A percentile compares a stretch with the other conserved stretches of the same genome.
phyloP scores from a whole-genome alignment of 208 protist genomes.

The Borovskyia barvae region DNA sequence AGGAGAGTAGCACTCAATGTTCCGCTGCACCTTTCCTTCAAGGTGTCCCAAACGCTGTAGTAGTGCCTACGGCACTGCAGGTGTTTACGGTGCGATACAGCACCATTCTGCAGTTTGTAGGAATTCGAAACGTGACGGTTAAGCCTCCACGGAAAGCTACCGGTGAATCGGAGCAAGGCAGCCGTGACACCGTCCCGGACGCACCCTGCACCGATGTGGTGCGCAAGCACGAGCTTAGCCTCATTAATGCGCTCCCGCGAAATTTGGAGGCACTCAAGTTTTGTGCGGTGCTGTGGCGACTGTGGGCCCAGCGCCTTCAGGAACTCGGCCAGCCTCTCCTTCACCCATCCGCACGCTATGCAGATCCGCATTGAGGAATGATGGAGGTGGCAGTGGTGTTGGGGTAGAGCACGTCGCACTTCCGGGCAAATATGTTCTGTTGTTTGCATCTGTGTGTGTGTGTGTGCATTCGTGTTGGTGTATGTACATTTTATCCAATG shows the following conservation, averaged over 20 bases:
- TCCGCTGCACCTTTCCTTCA: constrained; percentile 30
- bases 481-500: no score
- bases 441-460: no score
- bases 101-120: constrained; percentile 61
- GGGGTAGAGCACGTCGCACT: no score
- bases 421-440: no score
- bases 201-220: constrained; percentile 23
- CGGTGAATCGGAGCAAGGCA: background rate
- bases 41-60: constrained; percentile 44
- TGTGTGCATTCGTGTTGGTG: no score
- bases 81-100: constrained; percentile 42
- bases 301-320: constrained; percentile 23
- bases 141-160: constrained; percentile 20
- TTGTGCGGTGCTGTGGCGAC: constrained; percentile 26
- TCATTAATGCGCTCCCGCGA: constrained; percentile 18
- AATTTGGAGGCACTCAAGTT: constrained; percentile 28
- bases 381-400: no score
- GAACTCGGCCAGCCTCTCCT: constrained; percentile 22
- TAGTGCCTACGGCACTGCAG: constrained; percentile 53
- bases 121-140: constrained; percentile 33
- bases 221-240: constrained; percentile 23
- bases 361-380: constrained; percentile 31
- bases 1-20: constrained; percentile 11
- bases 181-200: background rate
- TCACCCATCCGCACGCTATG: constrained; percentile 27